Base-by-base conservation (phyloP, 768 basidiomycete species). In the Postia placenta region DNA sequence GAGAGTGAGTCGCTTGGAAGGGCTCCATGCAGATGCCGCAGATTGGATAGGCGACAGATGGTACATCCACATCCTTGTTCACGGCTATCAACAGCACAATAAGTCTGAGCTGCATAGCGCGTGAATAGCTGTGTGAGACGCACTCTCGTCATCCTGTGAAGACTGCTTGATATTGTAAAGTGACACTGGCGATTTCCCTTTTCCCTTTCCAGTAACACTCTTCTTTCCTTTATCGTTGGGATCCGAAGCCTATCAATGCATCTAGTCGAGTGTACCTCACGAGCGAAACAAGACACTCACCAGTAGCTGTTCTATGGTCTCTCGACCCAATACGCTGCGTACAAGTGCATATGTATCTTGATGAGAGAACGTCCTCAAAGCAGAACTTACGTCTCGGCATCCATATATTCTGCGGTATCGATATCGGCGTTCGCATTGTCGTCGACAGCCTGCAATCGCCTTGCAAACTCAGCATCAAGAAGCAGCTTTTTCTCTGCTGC, bases 1-100 rank as follows among this genome's bases (percentile, higher is more conserved):
- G 67, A 1, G 67, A 66, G 51, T 67, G 51, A 0, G 69, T 68
- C 5, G 49, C 49, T 35, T 66, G 64, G 49, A 70, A 70, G 1
- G 66, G 52, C 40, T 72, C 71, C 51, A 69, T 59, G 56, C 71
- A 71, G 40, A 71, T 71, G 3, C 67, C 68, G 45, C 70, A 71
- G 1, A 36, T 62, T 1, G 63, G 56, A 44, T 65, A 66, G 4
- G 42, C 39, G 37, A 2, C n/a, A 14, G 9, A 22, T 24, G n/a
- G n/a, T n/a, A n/a, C n/a, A n/a, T n/a, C n/a, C n/a, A n/a, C n/a
- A n/a, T n/a, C n/a, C n/a, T 2, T 4, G n/a, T 15, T 12, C 20
- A 4, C 6, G n/a, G n/a, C n/a, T n/a, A n/a, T n/a, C n/a, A n/a
- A n/a, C n/a, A n/a, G n/a, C n/a, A n/a, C n/a, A n/a, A n/a, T n/a